Evolutionary conservation across 768 basidiomycete genomes (phyloP), one percentile per base, ranked within the genome.

Genomic region (Lactarius psammicola): DNA sequence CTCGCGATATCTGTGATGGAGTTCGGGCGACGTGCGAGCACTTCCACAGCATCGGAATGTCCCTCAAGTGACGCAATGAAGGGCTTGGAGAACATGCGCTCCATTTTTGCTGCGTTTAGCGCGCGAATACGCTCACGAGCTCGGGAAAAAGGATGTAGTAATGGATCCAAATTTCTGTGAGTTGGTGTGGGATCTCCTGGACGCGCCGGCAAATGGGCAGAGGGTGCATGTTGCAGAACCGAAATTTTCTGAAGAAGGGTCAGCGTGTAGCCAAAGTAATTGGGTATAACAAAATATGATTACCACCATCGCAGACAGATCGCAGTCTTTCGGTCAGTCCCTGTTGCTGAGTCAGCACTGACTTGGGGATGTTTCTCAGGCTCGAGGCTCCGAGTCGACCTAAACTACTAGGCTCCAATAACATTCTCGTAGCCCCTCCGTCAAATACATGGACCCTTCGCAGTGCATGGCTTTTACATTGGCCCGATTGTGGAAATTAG

Each of bases 51-150:
- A 23, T 66, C 65, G 10, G 90, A 81, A 75, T 98, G 97, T 2
- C 97, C 97, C 66, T 97, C 95, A 57, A 99, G 75, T 60, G 86
- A 83, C 42, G 85, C 92, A 18, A 99, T 81, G 72, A 98, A 98
- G 0, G 97, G 97, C 72, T 97, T 98, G n/a, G 97, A 88, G 74
- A 98, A 98, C 79, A 99, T 93, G 65, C 92, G 82, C 59, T 98
- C 96, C 83, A 99, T 92, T 79, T 99, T 99, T 17, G 90, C 90
- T 2, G 97, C 97, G 68, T 95, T 96, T 55, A 98, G 75, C 2
- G 97, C 97, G 65, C 97, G 87, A 23, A 87, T 95, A 40, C 96
- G 92, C 78, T 99, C 97, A 59, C 97, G 80, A 5, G 94, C 90
- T 26, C 90, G 88, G 0, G 95, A 83, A 75, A 99, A 98, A 3